phyloP scores from a whole-genome alignment of 108 stramenopile genomes.

The Cafeteria roenbergensis region DNA sequence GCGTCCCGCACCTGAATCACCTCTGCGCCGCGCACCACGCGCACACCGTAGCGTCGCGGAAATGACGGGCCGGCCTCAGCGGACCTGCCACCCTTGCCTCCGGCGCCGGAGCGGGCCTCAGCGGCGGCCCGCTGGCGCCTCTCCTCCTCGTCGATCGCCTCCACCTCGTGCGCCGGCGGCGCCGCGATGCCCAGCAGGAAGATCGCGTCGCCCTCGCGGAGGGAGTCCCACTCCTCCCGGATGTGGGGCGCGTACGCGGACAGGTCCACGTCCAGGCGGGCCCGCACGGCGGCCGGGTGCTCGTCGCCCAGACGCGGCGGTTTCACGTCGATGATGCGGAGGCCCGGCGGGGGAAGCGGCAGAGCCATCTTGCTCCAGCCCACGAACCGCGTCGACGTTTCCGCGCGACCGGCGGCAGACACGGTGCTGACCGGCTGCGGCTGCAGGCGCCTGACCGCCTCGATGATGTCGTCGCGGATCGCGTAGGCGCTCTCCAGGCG shows the following conservation, averaged over 20 bases:
- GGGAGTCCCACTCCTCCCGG: slow-evolving; percentile 72
- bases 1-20: slow-evolving; percentile 67
- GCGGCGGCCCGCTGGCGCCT: neutral
- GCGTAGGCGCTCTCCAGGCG: slow-evolving; percentile 77
- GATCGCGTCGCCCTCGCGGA: slow-evolving; percentile 75
- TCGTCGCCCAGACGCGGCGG: slow-evolving; percentile 67
- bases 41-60: slow-evolving; percentile 54
- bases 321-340: slow-evolving; percentile 56
- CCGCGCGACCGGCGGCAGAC: neutral
- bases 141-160: neutral
- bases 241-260: slow-evolving; percentile 56
- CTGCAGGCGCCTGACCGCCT: slow-evolving; percentile 59
- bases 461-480: slow-evolving; percentile 71
- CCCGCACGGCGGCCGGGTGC: slow-evolving; percentile 56
- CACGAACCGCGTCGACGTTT: slow-evolving; percentile 15
- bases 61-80: slow-evolving; percentile 68
- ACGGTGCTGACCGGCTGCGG: slow-evolving; percentile 16
- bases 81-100: slow-evolving; percentile 57
- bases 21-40: slow-evolving; percentile 62
- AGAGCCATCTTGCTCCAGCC: slow-evolving; percentile 42
- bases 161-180: neutral
- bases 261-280: slow-evolving; percentile 64
- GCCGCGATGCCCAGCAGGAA: slow-evolving; percentile 51
- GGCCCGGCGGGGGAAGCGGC: slow-evolving; percentile 17
- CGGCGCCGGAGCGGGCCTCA: neutral